Conservation (phyloP, 1,284 basidiomycete species). For the Rhodotorula sp. region DNA sequence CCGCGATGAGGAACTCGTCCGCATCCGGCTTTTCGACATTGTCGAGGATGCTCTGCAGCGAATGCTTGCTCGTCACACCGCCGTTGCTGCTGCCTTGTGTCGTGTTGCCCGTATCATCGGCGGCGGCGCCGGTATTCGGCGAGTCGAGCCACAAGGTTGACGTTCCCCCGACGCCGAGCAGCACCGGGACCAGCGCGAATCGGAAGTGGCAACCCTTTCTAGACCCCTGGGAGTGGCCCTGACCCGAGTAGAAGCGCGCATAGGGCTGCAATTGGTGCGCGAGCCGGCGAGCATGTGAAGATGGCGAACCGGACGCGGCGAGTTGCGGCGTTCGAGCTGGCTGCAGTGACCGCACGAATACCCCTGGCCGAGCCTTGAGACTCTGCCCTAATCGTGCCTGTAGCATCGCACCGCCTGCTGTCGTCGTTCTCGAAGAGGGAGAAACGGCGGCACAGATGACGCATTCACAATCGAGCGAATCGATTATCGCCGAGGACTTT, state of each 20-base stretch:
- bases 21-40: conserved; percentile 34
- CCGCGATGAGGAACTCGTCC: conserved; percentile 33
- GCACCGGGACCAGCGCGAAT: conserved; percentile 16
- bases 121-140: neutral
- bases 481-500: neutral
- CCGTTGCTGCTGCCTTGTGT: neutral
- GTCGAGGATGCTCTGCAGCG: conserved; percentile 34
- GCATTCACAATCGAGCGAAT: neutral
- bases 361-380: neutral
- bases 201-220: neutral
- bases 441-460: neutral
- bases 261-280: neutral
- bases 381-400: neutral
- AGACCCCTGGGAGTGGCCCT: neutral
- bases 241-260: neutral
- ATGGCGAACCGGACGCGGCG: neutral
- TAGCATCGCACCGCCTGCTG: conserved; percentile 2
- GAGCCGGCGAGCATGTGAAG: conserved; percentile 2
- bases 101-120: too few species aligned
- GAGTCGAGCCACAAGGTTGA: conserved; percentile 23
- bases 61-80: conserved; percentile 6
- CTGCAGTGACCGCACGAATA: neutral
- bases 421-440: neutral
- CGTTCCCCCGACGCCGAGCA: conserved; percentile 20
- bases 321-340: neutral